Conservation (phyloP, 495 filamentous ascomycete species). For the Cenococcum geophilum region DNA sequence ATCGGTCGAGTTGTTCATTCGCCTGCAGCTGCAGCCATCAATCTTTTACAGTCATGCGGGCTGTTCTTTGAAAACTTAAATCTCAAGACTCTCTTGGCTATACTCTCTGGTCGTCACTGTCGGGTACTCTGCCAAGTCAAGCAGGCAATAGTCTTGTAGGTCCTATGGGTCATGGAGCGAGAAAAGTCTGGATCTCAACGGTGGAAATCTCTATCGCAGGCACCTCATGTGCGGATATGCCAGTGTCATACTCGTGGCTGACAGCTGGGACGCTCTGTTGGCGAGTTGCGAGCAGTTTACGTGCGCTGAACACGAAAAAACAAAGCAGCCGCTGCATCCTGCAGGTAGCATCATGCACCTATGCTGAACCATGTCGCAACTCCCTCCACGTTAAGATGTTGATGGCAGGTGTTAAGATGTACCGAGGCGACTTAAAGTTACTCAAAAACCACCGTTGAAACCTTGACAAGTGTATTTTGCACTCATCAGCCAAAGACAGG, state of each 20-base stretch:
- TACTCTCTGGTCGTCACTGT: neutral
- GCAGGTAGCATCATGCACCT: conserved; percentile 4
- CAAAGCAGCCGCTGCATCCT: neutral
- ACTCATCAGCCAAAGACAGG: conserved; percentile 4
- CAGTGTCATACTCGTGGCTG: conserved; percentile 4
- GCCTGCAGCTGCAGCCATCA: conserved; percentile 21
- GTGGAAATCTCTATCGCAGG: neutral
- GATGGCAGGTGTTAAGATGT: conserved; percentile 1
- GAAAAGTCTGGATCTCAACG: neutral
- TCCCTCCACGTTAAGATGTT: conserved; percentile 1
- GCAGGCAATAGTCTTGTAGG: neutral
- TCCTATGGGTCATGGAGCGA: neutral
- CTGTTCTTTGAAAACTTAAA: conserved; percentile 5
- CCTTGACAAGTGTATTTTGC: conserved; percentile 2
- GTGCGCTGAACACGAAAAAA: conserved; percentile 3
- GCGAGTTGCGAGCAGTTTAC: neutral
- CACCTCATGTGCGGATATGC: neutral
- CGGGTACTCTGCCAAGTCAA: neutral
- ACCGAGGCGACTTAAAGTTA: neutral
- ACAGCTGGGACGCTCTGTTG: neutral
- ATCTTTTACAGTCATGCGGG: conserved; percentile 22
- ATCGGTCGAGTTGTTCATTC: conserved; percentile 14
- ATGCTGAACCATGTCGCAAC: conserved; percentile 5
- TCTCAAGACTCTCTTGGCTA: conserved; percentile 2
- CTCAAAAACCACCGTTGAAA: neutral